Base-by-base conservation (phyloP, 352 stramenopile species). In the Bremia lactucae region DNA sequence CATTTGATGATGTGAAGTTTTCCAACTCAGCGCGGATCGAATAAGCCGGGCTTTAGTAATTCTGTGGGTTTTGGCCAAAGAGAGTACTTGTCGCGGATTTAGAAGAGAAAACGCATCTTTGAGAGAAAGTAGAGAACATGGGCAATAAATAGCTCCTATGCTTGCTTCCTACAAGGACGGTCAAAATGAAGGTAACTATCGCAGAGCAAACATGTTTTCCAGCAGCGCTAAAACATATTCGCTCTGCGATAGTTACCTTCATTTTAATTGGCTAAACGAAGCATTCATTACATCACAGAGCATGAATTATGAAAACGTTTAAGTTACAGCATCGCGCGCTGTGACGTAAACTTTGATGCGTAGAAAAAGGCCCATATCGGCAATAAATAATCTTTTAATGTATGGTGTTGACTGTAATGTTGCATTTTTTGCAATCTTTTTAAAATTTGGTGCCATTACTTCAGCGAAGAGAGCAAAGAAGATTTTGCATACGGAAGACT, bases 261-360 rank as follows among this genome's bases (percentile, higher is more conserved):
- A n/a, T n/a, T n/a, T n/a, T n/a, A n/a, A n/a, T n/a, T n/a, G n/a
- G n/a, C n/a, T n/a, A n/a, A n/a, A n/a, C n/a, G n/a, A n/a, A n/a
- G n/a, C n/a, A n/a, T n/a, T n/a, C n/a, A n/a, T n/a, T n/a, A n/a
- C 55, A 85, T 42, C 10, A 89, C 72, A 45, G 88, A 89, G 52
- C 39, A 46, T 89, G 77, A 4, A 78, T 89, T 6, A 47, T 44
- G 29, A 90, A 73, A 0, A 48, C 56, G 36, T 84, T 83, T 2
- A 63, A 58, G 23, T 83, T 78, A 46, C 85, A 91, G 52, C 80
- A 92, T 9, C 72, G 67, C 8, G 65, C 59, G 40, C 80, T 90
- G 13, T 90, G 52, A 25, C 78, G 58, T 87, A 89, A 1, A 92
- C 73, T 38, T 87, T 87, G 77, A 92, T 80, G 36, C 53, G n/a